Base-by-base conservation (phyloP, 116 monocot genomes). In the Iris pallida region DNA sequence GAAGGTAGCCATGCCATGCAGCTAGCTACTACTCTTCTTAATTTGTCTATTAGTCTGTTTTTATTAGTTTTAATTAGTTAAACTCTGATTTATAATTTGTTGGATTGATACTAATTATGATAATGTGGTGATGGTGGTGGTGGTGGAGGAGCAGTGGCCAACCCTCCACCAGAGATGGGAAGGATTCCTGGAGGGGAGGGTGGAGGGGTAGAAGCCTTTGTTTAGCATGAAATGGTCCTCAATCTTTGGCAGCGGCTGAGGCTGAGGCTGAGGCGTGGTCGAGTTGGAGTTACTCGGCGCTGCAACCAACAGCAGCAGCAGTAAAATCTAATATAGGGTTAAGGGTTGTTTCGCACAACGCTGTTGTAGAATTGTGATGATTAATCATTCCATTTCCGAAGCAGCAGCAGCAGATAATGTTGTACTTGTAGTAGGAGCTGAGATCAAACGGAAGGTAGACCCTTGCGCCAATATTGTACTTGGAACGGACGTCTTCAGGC, bases 131-230 rank as follows among this genome's bases (percentile, higher is more conserved):
- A 3, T 30, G 30, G 30, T 30, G 30, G 30, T 30, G 30, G 30
- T 30, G 30, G 30, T 30, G 30, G 30, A 1, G 30, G 30, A 30
- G 56, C 82, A 86, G 84, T 55, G 78, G 75, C 92, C 89, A 6
- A 97, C 92, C 78, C 81, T 97, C 18, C 96, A 97, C 73, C 82
- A 90, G 19, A 68, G 96, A 47, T 97, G 96, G 96, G 92, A 97
- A 60, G 96, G 85, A n/a, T 92, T 85, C 69, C 61, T 81, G 7
- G 92, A 92, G 1, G 85, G 79, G 66, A 76, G 70, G 55, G 61
- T 15, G 20, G 88, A 79, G 5, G 83, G 81, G 42, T 73, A 81
- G 68, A 73, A 79, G 48, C 96, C 90, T 0, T 61, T 92, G 0
- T 97, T 97, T 79, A 85, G 79, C 51, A 71, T 89, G 42, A 73